These are phyloP conservation scores for Panus rudis DNA, from an alignment of 768 basidiomycete species.

Conservation along the genomic window DNA sequence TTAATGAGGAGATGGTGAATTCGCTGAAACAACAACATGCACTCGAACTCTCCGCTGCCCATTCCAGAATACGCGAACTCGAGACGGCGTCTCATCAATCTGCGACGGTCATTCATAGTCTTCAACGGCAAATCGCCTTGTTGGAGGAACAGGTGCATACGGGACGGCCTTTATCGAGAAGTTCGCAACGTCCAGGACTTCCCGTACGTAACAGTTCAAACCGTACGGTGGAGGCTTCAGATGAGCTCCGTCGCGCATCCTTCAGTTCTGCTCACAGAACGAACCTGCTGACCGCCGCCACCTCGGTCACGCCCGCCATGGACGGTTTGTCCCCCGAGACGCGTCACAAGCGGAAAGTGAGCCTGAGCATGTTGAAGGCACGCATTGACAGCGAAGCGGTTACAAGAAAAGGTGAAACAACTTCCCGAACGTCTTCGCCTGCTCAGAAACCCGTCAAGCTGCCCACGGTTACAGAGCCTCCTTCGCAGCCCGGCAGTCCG, in stretches of 20 bases:
- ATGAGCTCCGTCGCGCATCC: slow-evolving; percentile 33
- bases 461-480: slow-evolving; percentile 25
- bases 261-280: slow-evolving; percentile 23
- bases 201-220: slow-evolving; percentile 33
- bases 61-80: slow-evolving; percentile 70
- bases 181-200: slow-evolving; percentile 38
- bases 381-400: slow-evolving; percentile 80
- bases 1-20: slow-evolving; percentile 70
- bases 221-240: slow-evolving; percentile 37
- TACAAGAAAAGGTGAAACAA: no score
- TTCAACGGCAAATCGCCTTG: slow-evolving; percentile 59
- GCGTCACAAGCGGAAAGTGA: slow-evolving; percentile 75
- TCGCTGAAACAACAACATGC: slow-evolving; percentile 68
- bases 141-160: slow-evolving; percentile 63
- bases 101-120: slow-evolving; percentile 55
- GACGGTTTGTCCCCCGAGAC: slow-evolving; percentile 72
- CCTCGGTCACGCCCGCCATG: slow-evolving; percentile 58
- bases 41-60: slow-evolving; percentile 74
- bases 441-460: slow-evolving; percentile 22
- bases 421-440: no score
- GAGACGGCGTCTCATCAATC: slow-evolving; percentile 70
- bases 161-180: slow-evolving; percentile 35
- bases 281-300: slow-evolving; percentile 31
- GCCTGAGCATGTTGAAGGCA: slow-evolving; percentile 84
- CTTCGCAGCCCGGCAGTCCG: slow-evolving; percentile 16